Conservation (phyloP, 78 protist genomes). For the Dictyostelium citrinum region DNA sequence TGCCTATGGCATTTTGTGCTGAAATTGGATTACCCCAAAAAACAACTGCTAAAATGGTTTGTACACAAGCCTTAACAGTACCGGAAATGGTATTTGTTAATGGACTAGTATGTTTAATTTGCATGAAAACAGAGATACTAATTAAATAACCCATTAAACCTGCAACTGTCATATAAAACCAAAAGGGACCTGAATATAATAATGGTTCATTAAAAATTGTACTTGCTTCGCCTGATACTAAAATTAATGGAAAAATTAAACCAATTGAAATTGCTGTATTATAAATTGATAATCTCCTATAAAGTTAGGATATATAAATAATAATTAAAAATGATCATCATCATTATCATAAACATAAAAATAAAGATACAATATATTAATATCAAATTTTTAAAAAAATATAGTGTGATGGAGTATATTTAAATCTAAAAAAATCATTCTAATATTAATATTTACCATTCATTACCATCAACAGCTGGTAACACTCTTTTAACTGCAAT, state of each 20-base stretch:
- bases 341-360: too few relatives aligned
- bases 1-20: conserved; percentile 77
- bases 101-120: conserved; percentile 91
- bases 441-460: conserved; percentile 66
- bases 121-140: conserved; percentile 85
- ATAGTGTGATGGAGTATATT: too few relatives aligned
- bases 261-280: conserved; percentile 84
- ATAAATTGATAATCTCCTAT: conserved; percentile 80
- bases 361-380: too few relatives aligned
- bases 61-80: conserved; percentile 88
- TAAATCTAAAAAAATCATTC: too few relatives aligned
- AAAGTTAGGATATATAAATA: too few relatives aligned
- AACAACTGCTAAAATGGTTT: conserved; percentile 82
- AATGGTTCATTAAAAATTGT: not conserved
- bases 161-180: conserved; percentile 81
- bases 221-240: conserved; percentile 76
- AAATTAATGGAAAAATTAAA: conserved; percentile 77
- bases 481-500: conserved; percentile 86
- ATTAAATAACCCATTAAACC: conserved; percentile 82
- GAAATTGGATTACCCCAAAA: conserved; percentile 62
- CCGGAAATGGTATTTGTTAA: conserved; percentile 90
- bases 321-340: too few relatives aligned
- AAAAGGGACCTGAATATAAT: conserved; percentile 46
- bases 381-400: too few relatives aligned
- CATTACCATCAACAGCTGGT: conserved; percentile 72